These are phyloP conservation scores for Paramecium tetraurelia DNA, from an alignment of 73 alveolate species.

Conservation along the genomic window DNA sequence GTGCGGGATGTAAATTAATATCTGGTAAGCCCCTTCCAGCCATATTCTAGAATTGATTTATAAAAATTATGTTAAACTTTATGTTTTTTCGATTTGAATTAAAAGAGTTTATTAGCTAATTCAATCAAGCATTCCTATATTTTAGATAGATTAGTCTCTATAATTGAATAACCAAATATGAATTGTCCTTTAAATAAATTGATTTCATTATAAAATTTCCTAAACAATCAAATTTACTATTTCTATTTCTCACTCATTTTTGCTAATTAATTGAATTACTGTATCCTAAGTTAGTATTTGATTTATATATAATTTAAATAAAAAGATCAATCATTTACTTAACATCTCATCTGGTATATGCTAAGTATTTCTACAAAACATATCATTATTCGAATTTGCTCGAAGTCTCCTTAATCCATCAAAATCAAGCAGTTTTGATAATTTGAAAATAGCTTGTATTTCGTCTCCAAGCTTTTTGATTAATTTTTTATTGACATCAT, in stretches of 20 bases:
- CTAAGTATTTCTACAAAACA: background rate
- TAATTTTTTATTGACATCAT: background rate
- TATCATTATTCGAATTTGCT: background rate
- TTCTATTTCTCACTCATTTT: background rate
- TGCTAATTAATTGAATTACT: background rate
- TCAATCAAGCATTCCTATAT: background rate
- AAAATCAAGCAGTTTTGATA: background rate
- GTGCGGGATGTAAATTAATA: conserved; percentile 78
- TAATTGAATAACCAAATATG: too few species aligned
- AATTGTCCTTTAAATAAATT: background rate
- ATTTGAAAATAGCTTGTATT: background rate
- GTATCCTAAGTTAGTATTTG: background rate
- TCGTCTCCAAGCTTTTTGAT: background rate
- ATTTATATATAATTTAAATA: background rate
- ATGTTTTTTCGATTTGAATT: background rate
- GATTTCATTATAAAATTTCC: too few species aligned
- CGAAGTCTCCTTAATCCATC: conserved; percentile 2
- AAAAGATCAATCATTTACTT: background rate
- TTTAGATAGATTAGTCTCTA: too few species aligned
- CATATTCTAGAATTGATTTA: background rate
- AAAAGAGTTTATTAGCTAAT: background rate
- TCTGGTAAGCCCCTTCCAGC: conserved; percentile 68
- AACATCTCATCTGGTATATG: background rate
- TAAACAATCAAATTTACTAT: too few species aligned
- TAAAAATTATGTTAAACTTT: background rate